Base-by-base conservation (phyloP, 495 filamentous ascomycete genomes). In the Rhypophila decipiens region DNA sequence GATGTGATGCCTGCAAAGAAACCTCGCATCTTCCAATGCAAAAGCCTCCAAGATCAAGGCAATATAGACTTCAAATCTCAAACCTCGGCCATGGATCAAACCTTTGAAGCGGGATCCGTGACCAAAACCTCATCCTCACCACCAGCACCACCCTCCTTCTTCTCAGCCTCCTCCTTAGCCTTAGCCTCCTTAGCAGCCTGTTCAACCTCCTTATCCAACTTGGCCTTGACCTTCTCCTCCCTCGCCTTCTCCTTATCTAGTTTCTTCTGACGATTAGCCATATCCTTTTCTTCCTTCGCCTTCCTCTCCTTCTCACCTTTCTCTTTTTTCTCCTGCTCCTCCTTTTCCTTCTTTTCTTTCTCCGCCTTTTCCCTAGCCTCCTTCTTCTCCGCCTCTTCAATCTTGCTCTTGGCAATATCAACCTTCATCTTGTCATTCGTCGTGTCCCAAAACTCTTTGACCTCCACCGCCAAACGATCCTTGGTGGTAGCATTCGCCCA, bases 351-450 rank as follows among this genome's bases (percentile, higher is more conserved):
- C 38, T 20, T 15, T 11, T 20, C 51, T 63, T 0, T 56, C 50
- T 12, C 52, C 50, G 7, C 53, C 50, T 13, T 55, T 57, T 18
- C 43, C 57, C 18, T 53, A 58, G 18, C 66, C 66, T 51, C 12
- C 69, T 55, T 39, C 38, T 19, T 20, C 22, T 4, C 9, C 35
- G 10, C n/a, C 17, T 38, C 35, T 4, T 39, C 15, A 4, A 18
- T 39, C 17, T 20, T 12, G 21, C 22, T 7, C 12, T 29, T 42
- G 2, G 40, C 40, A 2, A 13, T 29, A 22, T 24, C 21, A 15
- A 42, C 40, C 11, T 27, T 13, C 40, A 24, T 23, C 40, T 24
- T 42, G 3, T 13, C 7, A n/a, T 42, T 24, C 12, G n/a, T 11
- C 13, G 5, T n/a, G 22, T 39, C 4, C 52, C 52, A 58, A 33